Base-by-base conservation (phyloP, 352 stramenopile genomes). In the Phytophthora hibernalis region DNA sequence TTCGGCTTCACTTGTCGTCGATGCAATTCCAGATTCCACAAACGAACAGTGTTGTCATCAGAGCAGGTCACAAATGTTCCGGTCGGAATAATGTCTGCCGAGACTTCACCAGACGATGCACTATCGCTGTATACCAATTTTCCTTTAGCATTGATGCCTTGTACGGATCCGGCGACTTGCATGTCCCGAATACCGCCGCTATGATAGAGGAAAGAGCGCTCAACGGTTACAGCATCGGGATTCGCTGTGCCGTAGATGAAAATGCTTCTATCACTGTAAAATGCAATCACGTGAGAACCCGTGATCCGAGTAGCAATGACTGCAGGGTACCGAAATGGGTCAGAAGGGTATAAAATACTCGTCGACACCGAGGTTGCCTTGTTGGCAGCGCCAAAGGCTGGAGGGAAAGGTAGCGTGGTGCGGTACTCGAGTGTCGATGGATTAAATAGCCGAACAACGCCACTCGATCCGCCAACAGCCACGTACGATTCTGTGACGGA, bases 11-110 rank as follows among this genome's bases (percentile, higher is more conserved):
- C 44, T 48, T 65, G 56, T 54, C 74, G 59, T 61, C 87, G 87
- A 65, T 91, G 78, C 9, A 88, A 47, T 24, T 94, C 86, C 24
- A 97, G 61, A 59, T 97, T 82, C 92, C 92, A 98, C 7, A 97
- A 70, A 1, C 90, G 79, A 18, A 96, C 56, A 0, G 91, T 97
- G 54, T 96, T 93, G 63, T 98, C 92, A 22, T 93, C 87, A 5
- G 80, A 79, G 54, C 87, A 95, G 0, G 89, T 97, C 4, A 96
- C 76, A 57, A 98, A 89, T 3, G 85, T 79, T 6, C 85, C 85
- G 13, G 80, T 79, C 1, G 91, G 91, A 12, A 77, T 54, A 16
- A 55, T 60, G 5, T 67, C 51, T 9, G 57, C 68, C 10, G 58
- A 42, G 15, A 47, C 38, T 69, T 42, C 28, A 60, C 44, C 21